phyloP scores from a whole-genome alignment of 805 yeast species.

The Candida manassasensis region DNA sequence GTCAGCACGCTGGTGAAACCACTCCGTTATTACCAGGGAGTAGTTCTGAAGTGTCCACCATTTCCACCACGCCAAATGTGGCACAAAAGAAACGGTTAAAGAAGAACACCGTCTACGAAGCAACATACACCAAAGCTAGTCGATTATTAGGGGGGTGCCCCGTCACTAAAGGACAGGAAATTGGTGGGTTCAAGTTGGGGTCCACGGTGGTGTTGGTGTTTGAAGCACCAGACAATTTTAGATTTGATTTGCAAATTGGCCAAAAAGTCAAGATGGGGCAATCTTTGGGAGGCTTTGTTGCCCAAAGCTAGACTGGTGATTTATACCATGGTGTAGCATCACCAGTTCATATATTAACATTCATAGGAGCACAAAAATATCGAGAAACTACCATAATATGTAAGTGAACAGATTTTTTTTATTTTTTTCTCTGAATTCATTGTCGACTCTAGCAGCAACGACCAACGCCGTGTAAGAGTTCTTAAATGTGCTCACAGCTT shows the following conservation, averaged over 20 bases:
- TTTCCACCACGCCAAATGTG: slow-evolving; percentile 7
- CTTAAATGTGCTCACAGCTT: too few relatives aligned
- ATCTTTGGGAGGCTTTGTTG: slow-evolving; percentile 50
- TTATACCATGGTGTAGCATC: too few relatives aligned
- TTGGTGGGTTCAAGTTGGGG: slow-evolving; percentile 96
- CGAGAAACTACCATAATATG: too few relatives aligned
- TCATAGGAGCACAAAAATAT: too few relatives aligned
- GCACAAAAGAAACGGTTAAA: slow-evolving; percentile 38
- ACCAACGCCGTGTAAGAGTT: too few relatives aligned
- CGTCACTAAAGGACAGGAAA: slow-evolving; percentile 83
- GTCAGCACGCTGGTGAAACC: slow-evolving; percentile 22
- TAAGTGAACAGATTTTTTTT: too few relatives aligned
- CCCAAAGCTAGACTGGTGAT: slow-evolving; percentile 3
- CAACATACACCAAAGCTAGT: slow-evolving; percentile 81
- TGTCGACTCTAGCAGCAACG: too few relatives aligned
- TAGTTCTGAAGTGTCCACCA: slow-evolving; percentile 12
- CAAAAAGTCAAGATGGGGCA: slow-evolving; percentile 84
- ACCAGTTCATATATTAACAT: too few relatives aligned
- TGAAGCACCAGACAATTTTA: slow-evolving; percentile 85
- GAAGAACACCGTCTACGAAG: slow-evolving; percentile 88
- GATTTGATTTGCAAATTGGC: slow-evolving; percentile 66
- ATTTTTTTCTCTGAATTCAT: too few relatives aligned
- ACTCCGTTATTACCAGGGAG: slow-evolving; percentile 26
- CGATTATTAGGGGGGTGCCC: slow-evolving; percentile 80
- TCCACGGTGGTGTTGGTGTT: slow-evolving; percentile 95